Evolutionary conservation across 1,284 basidiomycete species (phyloP), one percentile per base, ranked within the genome.

Genomic region (Lignosus rhinocerotis): DNA sequence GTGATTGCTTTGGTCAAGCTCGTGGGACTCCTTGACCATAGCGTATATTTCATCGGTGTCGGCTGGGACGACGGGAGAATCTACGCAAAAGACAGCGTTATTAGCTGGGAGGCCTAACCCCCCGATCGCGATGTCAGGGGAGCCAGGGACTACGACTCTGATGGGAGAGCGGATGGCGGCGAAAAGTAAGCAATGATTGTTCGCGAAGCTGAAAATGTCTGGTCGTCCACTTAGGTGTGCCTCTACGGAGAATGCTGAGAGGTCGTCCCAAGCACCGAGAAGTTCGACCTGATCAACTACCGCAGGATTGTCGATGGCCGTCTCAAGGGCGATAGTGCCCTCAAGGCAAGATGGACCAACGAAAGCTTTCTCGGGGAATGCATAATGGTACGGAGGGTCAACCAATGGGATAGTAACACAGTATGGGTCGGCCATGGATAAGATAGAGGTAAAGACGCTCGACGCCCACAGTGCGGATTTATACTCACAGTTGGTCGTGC

Each of bases 111-210:
- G 56, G 1, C 9, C 43, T 1, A 51, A 34, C 9, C n/a, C 34
- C 6, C 10, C 3, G 43, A 51, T 39, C 21, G 11, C 25, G 33
- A 14, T 12, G 36, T 14, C 12, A 14, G 36, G 36, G 36, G 36
- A 39, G 36, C 36, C 11, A 25, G 25, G 25, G 25, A 25, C 25
- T 25, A 25, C 25, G 4, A 25, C 25, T 25, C 25, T 14, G 36
- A 55, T 45, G 41, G 53, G 51, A 30, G 53, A 34, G n/a, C 44
- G 63, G 16, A 64, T 42, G 42, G 60, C 63, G 34, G 63, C 60
- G 44, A 60, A 60, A 46, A 60, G 53, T 2, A 64, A 53, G 12
- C 58, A 58, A 17, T 58, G 46, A 10, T 48, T 50, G 49, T 58
- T 46, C 16, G 52, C 53, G 41, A 62, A 64, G 0, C 54, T 45